These are phyloP conservation scores for Scytalidium lignicola DNA, from an alignment of 2,329 filamentous ascomycete genomes.

Conservation along the genomic window DNA sequence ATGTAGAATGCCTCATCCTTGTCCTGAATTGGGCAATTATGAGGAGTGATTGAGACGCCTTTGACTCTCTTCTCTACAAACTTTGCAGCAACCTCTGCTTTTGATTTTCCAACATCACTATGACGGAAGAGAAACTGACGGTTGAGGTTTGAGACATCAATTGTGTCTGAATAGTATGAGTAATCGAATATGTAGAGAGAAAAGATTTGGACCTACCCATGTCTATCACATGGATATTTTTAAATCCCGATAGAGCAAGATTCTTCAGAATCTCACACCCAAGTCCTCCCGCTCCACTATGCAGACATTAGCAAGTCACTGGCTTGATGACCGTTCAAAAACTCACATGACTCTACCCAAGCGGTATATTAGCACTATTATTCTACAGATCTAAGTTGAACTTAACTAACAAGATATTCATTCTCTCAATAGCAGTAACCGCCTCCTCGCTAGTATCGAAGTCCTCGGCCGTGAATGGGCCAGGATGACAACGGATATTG, in stretches of 20 bases:
- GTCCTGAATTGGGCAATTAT: conserved; percentile 94
- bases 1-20: conserved; percentile 95
- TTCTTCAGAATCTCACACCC: conserved; percentile 98
- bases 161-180: conserved; percentile 63
- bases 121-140: conserved; percentile 94
- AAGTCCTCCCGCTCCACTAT: conserved; percentile 84
- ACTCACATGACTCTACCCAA: conserved; percentile 26
- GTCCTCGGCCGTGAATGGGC: conserved; percentile 73
- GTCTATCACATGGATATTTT: conserved; percentile 96
- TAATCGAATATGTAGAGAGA: background rate
- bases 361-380: background rate
- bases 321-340: conserved; percentile 2
- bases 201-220: conserved; percentile 62
- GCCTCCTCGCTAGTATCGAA: conserved; percentile 43
- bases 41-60: conserved; percentile 87
- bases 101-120: conserved; percentile 85
- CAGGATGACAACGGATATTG: conserved; percentile 67
- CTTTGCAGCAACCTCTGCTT: conserved; percentile 85
- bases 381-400: conserved; percentile 27
- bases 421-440: conserved; percentile 54
- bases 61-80: conserved; percentile 89
- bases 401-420: conserved; percentile 64
- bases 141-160: conserved; percentile 97
- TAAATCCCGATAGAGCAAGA: conserved; percentile 90
- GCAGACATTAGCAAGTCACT: conserved; percentile 14